phyloP scores from a whole-genome alignment of 1,284 basidiomycete species.

The Hymenochaete sp. region DNA sequence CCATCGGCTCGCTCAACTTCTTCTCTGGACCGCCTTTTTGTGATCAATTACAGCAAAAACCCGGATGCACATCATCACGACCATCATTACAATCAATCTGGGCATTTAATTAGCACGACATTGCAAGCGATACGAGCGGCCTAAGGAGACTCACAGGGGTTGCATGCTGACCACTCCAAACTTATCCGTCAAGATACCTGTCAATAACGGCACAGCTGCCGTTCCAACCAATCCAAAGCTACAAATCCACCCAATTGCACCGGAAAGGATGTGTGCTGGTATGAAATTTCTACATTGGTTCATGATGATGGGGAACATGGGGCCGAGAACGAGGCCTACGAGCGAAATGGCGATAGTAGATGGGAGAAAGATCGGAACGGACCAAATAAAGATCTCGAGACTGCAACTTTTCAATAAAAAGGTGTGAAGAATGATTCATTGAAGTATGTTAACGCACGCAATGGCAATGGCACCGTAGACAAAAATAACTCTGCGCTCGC shows the following conservation, averaged over 20 bases:
- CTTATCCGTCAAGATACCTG: conserved; percentile 6
- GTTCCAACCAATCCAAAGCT: conserved; percentile 7
- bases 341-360: conserved; percentile 31
- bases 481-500: conserved; percentile 44
- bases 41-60: too few species aligned
- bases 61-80: too few species aligned
- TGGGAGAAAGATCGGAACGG: conserved; percentile 26
- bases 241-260: conserved; percentile 47
- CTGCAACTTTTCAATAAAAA: conserved; percentile 6
- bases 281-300: conserved; percentile 49
- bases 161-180: conserved; percentile 13
- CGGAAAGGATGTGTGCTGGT: conserved; percentile 53
- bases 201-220: conserved; percentile 11
- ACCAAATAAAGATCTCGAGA: conserved; percentile 33
- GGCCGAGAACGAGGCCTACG: conserved; percentile 39
- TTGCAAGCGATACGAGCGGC: too few species aligned
- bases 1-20: too few species aligned
- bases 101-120: too few species aligned
- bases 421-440: background rate
- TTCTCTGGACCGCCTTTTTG: too few species aligned
- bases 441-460: conserved; percentile 31
- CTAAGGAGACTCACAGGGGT: conserved; percentile 14
- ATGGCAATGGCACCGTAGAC: conserved; percentile 44
- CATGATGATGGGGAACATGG: conserved; percentile 62
- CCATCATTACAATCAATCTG: too few species aligned